These are phyloP conservation scores for Boechera stricta DNA, from an alignment of 345 rosid species.

Conservation along the genomic window DNA sequence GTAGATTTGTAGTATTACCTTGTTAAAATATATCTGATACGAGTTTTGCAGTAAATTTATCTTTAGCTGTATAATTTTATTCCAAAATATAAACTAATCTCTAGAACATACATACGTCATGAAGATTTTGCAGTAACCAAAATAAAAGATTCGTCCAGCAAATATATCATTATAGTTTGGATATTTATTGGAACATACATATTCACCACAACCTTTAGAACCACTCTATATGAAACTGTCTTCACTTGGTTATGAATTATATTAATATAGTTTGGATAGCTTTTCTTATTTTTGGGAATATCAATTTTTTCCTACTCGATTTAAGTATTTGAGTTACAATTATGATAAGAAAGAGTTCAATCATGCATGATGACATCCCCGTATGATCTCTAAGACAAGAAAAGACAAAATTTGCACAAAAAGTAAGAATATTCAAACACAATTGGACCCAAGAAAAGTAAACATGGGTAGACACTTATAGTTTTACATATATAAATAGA, in stretches of 20 bases:
- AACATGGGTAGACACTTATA: constrained; percentile 39
- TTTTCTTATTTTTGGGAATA: not conserved
- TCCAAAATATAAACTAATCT: no score
- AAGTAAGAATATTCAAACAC: constrained; percentile 42
- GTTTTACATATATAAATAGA: constrained; percentile 23
- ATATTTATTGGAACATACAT: not conserved
- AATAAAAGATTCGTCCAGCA: not conserved
- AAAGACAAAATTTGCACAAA: constrained; percentile 44
- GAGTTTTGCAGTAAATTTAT: no score
- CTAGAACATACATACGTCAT: not conserved
- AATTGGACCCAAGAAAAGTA: constrained; percentile 37
- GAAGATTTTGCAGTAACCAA: not conserved
- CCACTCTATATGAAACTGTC: not conserved
- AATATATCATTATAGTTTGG: not conserved
- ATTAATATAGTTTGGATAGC: not conserved
- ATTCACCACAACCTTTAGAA: constrained; percentile 1
- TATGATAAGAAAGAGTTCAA: constrained; percentile 32
- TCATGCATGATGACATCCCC: constrained; percentile 43
- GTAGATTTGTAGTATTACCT: no score
- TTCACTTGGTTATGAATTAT: not conserved
- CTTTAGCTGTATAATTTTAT: no score
- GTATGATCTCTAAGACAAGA: constrained; percentile 38
- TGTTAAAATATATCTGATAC: no score
- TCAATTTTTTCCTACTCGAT: not conserved
- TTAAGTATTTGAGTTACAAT: constrained; percentile 29